Conservation (phyloP, 257 asterid genomes). For the Penstemon barbatus region DNA sequence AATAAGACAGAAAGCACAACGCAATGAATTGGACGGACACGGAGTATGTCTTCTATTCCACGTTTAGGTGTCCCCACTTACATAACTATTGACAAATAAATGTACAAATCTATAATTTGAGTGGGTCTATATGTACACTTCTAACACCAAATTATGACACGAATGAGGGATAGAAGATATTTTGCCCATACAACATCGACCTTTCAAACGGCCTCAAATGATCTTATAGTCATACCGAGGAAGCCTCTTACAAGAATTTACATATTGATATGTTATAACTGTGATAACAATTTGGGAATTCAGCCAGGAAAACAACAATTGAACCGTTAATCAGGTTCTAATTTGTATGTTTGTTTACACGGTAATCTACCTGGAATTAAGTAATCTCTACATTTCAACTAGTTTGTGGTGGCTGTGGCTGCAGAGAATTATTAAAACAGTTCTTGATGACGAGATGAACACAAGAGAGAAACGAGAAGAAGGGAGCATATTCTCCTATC, state of each 20-base stretch:
- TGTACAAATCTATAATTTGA: too few species aligned
- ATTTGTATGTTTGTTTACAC: constrained; percentile 8
- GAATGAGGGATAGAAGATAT: too few species aligned
- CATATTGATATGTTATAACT: constrained; percentile 1
- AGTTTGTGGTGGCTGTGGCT: neutral
- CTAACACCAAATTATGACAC: too few species aligned
- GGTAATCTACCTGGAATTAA: neutral
- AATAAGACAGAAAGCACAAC: neutral
- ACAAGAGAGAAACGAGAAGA: neutral
- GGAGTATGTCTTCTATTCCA: neutral
- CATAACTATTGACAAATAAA: too few species aligned
- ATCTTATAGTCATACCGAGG: neutral
- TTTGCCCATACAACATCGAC: neutral
- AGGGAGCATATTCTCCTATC: neutral
- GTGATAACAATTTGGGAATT: constrained; percentile 13
- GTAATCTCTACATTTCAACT: constrained; percentile 11
- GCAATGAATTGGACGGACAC: neutral
- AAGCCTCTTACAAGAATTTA: constrained; percentile 11
- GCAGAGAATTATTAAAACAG: neutral
- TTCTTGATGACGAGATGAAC: constrained; percentile 16
- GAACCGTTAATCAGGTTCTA: constrained; percentile 3
- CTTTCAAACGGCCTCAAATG: neutral
- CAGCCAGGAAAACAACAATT: constrained; percentile 13
- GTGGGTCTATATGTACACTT: too few species aligned
- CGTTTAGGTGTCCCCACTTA: too few species aligned